These are phyloP conservation scores for Margaritispora aquatica DNA, from an alignment of 495 filamentous ascomycete genomes.

Conservation along the genomic window DNA sequence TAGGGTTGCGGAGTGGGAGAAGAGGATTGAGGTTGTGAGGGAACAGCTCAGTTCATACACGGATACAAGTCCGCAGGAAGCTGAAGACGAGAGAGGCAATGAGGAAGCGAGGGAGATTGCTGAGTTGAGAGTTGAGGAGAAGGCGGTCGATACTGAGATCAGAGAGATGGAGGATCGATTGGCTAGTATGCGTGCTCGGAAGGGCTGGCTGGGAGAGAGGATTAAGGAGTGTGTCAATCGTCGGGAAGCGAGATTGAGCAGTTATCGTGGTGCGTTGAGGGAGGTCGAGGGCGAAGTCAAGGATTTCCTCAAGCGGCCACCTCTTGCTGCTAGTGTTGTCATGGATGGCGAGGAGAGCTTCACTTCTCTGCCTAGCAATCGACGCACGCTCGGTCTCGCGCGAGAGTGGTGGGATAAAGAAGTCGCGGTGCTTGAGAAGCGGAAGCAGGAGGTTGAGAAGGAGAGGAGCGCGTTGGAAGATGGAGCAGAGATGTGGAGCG, in stretches of 20 bases:
- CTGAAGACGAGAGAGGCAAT: conserved; percentile 1
- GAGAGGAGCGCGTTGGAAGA: conserved; percentile 79
- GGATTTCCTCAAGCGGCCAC: conserved; percentile 44
- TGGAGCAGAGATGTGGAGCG: conserved; percentile 75
- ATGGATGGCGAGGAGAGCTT: conserved; percentile 34
- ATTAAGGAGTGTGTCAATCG: conserved; percentile 58
- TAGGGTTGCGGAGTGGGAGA: conserved; percentile 54
- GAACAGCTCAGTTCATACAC: conserved; percentile 4
- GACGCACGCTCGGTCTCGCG: conserved; percentile 72
- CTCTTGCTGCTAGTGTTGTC: conserved; percentile 22
- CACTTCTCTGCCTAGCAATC: conserved; percentile 51
- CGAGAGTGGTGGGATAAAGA: conserved; percentile 70
- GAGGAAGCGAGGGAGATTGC: conserved; percentile 31
- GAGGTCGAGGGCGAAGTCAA: conserved; percentile 34
- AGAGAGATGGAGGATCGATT: conserved; percentile 54
- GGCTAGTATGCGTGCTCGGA: conserved; percentile 57
- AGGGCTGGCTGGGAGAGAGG: conserved; percentile 52
- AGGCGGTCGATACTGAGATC: conserved; percentile 53
- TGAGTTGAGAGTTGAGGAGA: conserved; percentile 46
- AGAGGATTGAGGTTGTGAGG: conserved; percentile 37
- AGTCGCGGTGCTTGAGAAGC: conserved; percentile 31
- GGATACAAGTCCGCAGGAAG: conserved; percentile 8
- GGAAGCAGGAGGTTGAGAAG: conserved; percentile 49
- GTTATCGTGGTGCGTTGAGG: conserved; percentile 39
- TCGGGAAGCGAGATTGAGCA: conserved; percentile 43